Evolutionary conservation across 495 filamentous ascomycete species (phyloP), one percentile per base, ranked within the genome.

Genomic region (Corynascus novoguineensis): DNA sequence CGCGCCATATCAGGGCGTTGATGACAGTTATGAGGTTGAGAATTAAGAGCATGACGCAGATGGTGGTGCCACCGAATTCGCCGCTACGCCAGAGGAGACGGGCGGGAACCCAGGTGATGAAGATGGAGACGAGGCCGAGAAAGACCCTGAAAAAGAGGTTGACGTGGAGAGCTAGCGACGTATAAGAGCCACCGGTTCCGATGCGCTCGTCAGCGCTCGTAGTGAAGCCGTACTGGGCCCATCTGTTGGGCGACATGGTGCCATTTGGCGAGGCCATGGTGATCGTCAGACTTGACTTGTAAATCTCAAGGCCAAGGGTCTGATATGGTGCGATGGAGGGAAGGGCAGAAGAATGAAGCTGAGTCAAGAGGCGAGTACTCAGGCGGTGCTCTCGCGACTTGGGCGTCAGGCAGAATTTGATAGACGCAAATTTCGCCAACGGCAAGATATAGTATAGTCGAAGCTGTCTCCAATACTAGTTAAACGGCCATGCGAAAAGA

Each of bases 1-100:
- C 81, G 24, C 81, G 82, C 93, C 93, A 98, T 53, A 95, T 80
- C 37, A 93, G 64, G 10, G 88, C 77, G 68, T 96, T 96, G 76
- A 88, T 64, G 60, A 88, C 80, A 60, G 79, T 85, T 68, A 84
- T 76, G 21, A 86, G 7, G 67, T 92, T 91, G 64, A 83, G 66
- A 10, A 88, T 19, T 21, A 83, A 68, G 50, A 85, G 75, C 78
- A 83, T 88, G 58, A 74, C 64, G 58, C 90, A 82, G 40, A 95
- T 75, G 44, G 77, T 73, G 42, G 75, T 74, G 34, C 82, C 84
- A 10, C 81, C 80, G 46, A 86, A 69, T 60, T 89, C 88, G 5
- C 77, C 78, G 42, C 82, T 80, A 46, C 74, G 73, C 60, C 77
- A 70, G 52, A 87, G 79, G 47, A 84, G 78, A 19, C 76, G 65